Evolutionary conservation across 257 asterid species (phyloP).

Genomic region (Plantago ovata): DNA sequence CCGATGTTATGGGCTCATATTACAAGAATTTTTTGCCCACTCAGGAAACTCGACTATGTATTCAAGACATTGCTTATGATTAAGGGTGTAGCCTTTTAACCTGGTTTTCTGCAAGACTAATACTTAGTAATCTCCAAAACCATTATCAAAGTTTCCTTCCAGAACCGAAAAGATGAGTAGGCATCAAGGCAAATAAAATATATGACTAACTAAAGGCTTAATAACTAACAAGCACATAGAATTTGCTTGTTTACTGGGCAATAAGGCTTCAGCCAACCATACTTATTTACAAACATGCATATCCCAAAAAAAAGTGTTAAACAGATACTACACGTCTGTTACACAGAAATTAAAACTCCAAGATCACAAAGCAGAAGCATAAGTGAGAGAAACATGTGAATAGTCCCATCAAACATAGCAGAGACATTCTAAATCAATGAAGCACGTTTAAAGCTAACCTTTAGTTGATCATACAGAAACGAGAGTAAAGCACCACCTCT

Average conservation of each 20-base stretch:
- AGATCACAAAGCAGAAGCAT: conserved; percentile 5
- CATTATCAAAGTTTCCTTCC: conserved; percentile 13
- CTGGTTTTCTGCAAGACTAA: conserved; percentile 12
- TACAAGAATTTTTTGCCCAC: neutral
- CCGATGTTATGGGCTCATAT: conserved; percentile 13
- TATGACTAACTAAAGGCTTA: conserved; percentile 10
- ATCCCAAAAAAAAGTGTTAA: conserved; percentile 1
- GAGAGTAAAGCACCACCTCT: conserved; percentile 81
- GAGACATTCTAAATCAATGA: conserved; percentile 13
- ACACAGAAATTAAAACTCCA: neutral
- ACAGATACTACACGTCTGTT: no score
- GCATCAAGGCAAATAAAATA: conserved; percentile 10
- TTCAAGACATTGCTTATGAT: neutral
- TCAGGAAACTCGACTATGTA: neutral
- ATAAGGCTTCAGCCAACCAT: conserved; percentile 9
- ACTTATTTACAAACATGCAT: conserved; percentile 5
- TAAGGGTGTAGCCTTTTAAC: conserved; percentile 11
- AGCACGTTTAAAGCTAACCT: conserved; percentile 45
- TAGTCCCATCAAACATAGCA: conserved; percentile 19
- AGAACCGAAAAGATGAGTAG: conserved; percentile 5
- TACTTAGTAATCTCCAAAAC: neutral
- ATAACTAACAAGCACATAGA: conserved; percentile 10
- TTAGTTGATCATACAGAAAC: conserved; percentile 70
- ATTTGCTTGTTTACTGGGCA: conserved; percentile 2
- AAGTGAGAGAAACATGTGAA: conserved; percentile 16